A percentile compares a stretch with the other conserved stretches of the same genome.
Conservation (phyloP, 2,329 filamentous ascomycete genomes). For the Lachnellula cervina region DNA sequence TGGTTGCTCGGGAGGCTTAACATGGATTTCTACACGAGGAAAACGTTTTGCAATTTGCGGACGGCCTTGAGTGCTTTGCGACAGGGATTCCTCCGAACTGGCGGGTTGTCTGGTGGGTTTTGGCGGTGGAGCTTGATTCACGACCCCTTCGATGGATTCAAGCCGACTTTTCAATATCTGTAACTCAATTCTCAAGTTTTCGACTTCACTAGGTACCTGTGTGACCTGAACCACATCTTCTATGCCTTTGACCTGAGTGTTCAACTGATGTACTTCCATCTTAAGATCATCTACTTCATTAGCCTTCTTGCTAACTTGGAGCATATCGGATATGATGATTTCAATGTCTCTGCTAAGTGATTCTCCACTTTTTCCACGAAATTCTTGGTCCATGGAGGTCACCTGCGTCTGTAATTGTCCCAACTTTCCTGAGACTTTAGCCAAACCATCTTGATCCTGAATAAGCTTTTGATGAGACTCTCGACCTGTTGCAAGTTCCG, state of each 20-base stretch:
- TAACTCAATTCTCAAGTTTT: neutral
- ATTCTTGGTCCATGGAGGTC: neutral
- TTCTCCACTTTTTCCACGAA: slow-evolving; percentile 8
- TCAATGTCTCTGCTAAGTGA: slow-evolving; percentile 15
- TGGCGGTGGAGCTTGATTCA: neutral
- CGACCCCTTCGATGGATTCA: neutral
- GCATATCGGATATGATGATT: slow-evolving; percentile 17
- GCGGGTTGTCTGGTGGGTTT: neutral
- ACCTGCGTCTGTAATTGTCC: slow-evolving; percentile 7
- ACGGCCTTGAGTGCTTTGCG: neutral
- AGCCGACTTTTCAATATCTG: neutral
- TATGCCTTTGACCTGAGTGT: slow-evolving; percentile 11
- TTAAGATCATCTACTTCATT: slow-evolving; percentile 26
- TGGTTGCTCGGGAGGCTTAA: neutral
- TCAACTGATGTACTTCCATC: slow-evolving; percentile 19
- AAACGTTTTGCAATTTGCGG: neutral
- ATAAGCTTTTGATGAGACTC: slow-evolving; percentile 4
- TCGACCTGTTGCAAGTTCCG: slow-evolving; percentile 15
- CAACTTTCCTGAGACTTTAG: slow-evolving; percentile 6
- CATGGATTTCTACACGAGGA: slow-evolving; percentile 3
- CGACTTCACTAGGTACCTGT: neutral
- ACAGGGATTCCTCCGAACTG: neutral
- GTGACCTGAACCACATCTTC: slow-evolving; percentile 5
- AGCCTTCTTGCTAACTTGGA: slow-evolving; percentile 19
- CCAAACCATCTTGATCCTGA: slow-evolving; percentile 9